Base-by-base conservation (phyloP, 495 filamentous ascomycete genomes). In the Aspergillus incahuasiensis region DNA sequence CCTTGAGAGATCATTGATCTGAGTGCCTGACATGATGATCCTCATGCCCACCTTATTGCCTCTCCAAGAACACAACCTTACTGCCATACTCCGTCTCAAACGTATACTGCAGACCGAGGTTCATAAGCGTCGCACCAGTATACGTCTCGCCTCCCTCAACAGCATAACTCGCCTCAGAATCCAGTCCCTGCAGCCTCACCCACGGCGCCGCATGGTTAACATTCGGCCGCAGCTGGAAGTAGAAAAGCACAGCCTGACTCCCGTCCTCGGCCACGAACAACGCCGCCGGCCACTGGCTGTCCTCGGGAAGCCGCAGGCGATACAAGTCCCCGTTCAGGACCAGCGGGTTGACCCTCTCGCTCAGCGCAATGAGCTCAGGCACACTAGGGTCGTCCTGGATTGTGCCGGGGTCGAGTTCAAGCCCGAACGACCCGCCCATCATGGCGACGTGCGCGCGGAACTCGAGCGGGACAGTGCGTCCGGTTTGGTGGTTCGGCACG, bases 361-460 rank as follows among this genome's bases (percentile, higher is more conserved):
- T 71, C 2, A 73, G 67, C 1, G 61, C 67, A 46, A 82, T 74
- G 0, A 82, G 66, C 1, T 56, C 68, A 0, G 79, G 79, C 0
- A 83, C 63, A 39, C 67, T 68, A 11, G 69, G 74, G 2, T 74
- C 73, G 2, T 66, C 65, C 0, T 62, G 59, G 8, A 79, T 66
- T 1, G 68, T 67, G 2, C 64, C 69, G 5, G 79, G 79, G 48
- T 82, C 67, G 11, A 82, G 69, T 43, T 83, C 79, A 15, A 83
- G 65, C 2, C 80, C 79, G 42, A 80, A 83, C 1, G 78, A 80
- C 1, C 80, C 79, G 47, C 79, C 79, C 79, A 82, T 82, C 63
- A 81, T 79, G 5, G 80, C 80, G 3, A 82, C 79, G 24, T 80
- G 78, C 0, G 71, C 76, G 28, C 80, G 77, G 69, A 82, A 81